Evolutionary conservation across 805 yeast genomes (phyloP).

Genomic region (Cyberlindnera xishuangbannaensis): DNA sequence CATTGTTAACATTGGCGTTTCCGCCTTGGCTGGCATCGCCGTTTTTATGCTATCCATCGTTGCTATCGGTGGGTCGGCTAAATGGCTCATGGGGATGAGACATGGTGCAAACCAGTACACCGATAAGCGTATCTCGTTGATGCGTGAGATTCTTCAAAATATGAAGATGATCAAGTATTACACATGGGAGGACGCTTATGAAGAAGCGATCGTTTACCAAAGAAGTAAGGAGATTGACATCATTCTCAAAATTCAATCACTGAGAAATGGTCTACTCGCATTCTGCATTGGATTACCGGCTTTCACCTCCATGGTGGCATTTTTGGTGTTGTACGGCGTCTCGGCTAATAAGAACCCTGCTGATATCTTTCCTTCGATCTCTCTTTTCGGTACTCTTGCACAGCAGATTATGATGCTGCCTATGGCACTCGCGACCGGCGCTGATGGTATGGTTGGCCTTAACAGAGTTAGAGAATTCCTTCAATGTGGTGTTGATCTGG

Average conservation of each 20-base stretch:
- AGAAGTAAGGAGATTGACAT: constrained; percentile 54
- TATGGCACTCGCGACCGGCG: constrained; percentile 58
- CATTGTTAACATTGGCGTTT: constrained; percentile 61
- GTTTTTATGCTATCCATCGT: constrained; percentile 43
- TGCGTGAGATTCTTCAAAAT: constrained; percentile 57
- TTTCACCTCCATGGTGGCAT: constrained; percentile 51
- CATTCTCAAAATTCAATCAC: constrained; percentile 52
- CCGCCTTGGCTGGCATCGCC: constrained; percentile 63
- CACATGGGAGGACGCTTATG: constrained; percentile 82
- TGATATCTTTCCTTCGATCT: constrained; percentile 60
- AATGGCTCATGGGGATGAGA: constrained; percentile 46
- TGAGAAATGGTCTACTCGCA: constrained; percentile 48
- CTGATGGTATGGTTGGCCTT: constrained; percentile 62
- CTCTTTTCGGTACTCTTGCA: constrained; percentile 58
- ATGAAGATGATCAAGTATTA: constrained; percentile 73
- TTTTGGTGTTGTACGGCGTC: constrained; percentile 36
- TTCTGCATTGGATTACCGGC: constrained; percentile 44
- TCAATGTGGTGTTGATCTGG: constrained; percentile 37
- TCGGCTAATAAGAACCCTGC: constrained; percentile 45
- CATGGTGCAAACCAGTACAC: constrained; percentile 50
- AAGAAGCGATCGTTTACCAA: constrained; percentile 41
- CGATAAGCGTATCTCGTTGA: constrained; percentile 54
- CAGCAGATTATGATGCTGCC: constrained; percentile 66
- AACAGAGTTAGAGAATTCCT: constrained; percentile 51
- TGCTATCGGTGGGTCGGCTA: constrained; percentile 39